Evolutionary conservation across 345 rosid genomes (phyloP).

Genomic region (Citrus glauca): DNA sequence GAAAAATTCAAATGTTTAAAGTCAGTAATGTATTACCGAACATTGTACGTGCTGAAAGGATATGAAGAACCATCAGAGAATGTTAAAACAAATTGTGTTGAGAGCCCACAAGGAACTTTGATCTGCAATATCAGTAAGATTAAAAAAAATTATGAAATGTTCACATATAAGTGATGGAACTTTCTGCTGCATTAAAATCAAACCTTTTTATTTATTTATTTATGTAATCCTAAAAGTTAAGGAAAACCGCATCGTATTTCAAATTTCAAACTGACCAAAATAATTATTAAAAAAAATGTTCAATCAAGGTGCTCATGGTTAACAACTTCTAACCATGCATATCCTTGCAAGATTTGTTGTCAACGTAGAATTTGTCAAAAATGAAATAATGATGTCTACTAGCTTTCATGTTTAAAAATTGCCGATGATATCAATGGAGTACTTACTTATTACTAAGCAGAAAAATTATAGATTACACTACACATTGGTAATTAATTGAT

Average conservation of each 20-base stretch:
- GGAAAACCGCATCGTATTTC: not conserved
- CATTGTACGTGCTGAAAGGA: slow-evolving; percentile 58
- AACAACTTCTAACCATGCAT: not conserved
- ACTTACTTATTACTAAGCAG: not conserved
- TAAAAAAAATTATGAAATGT: not conserved
- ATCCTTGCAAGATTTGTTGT: not conserved
- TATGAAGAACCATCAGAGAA: slow-evolving; percentile 69
- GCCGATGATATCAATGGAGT: not conserved
- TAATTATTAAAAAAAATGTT: not conserved
- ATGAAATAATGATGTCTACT: not conserved
- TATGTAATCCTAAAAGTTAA: not conserved
- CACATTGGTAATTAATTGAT: not conserved
- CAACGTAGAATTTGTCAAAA: not conserved
- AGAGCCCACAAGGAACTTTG: slow-evolving; percentile 73
- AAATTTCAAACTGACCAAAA: not conserved
- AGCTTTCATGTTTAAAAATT: not conserved
- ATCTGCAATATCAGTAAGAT: slow-evolving; percentile 48
- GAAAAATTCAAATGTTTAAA: not conserved
- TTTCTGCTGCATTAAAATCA: not conserved
- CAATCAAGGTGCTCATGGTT: not conserved
- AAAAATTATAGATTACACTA: not conserved
- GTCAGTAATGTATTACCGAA: slow-evolving; percentile 42
- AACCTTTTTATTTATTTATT: not conserved
- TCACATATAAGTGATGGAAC: not conserved
- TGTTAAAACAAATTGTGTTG: slow-evolving; percentile 74